Percentiles rank a stretch among this genome's conserved stretches.
Evolutionary conservation across 2,329 filamentous ascomycete species (phyloP).

Genomic region (Phialocephala sp.): DNA sequence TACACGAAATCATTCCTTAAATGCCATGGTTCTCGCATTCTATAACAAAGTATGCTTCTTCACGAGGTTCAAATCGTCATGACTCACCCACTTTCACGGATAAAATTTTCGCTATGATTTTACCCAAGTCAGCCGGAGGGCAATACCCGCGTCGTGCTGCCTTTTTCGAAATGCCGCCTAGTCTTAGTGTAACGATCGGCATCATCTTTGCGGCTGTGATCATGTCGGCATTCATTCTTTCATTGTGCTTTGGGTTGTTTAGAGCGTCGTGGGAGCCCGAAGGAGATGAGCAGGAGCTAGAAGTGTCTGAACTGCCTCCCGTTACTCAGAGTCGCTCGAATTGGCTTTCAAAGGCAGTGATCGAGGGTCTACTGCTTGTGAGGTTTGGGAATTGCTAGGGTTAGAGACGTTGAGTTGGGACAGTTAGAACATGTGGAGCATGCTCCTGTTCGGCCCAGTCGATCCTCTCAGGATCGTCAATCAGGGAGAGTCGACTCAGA

Average conservation of each 20-base stretch:
- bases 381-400: constrained; percentile 8
- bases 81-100: too few relatives aligned
- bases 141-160: neutral
- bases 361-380: constrained; percentile 13
- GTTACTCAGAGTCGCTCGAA: neutral
- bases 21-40: too few relatives aligned
- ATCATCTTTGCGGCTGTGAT: constrained; percentile 1
- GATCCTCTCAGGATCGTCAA: neutral
- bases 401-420: constrained; percentile 13
- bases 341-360: constrained; percentile 18
- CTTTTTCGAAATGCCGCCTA: neutral
- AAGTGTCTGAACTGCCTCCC: neutral
- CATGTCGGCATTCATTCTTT: neutral
- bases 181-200: constrained; percentile 8
- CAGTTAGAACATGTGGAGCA: constrained; percentile 1
- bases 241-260: neutral
- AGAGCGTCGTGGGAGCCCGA: constrained; percentile 8
- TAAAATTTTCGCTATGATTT: too few relatives aligned
- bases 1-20: neutral
- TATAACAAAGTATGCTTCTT: too few relatives aligned
- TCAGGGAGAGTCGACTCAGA: neutral
- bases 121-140: neutral
- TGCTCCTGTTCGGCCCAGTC: neutral
- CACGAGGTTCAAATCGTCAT: too few relatives aligned
- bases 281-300: constrained; percentile 13